phyloP scores from a whole-genome alignment of 2,329 filamentous ascomycete species.

The Tolypocladium endophyticum region DNA sequence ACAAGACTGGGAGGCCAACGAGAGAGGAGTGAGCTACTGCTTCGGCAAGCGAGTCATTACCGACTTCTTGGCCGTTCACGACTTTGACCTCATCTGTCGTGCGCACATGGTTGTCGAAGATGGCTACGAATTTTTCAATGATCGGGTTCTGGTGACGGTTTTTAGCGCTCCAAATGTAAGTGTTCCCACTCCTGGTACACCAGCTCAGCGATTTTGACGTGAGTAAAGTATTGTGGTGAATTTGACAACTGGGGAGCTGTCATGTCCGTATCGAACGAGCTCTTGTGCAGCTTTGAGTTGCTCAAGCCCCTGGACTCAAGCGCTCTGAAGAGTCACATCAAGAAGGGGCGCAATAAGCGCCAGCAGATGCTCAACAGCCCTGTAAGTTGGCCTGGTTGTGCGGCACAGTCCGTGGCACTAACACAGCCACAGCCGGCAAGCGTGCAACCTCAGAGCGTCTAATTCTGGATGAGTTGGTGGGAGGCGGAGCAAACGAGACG shows the following conservation, averaged over 20 bases:
- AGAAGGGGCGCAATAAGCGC: conserved; percentile 90
- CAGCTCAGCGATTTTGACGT: conserved; percentile 14
- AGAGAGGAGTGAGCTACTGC: conserved; percentile 93
- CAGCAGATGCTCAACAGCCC: conserved; percentile 95
- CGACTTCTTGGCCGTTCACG: conserved; percentile 86
- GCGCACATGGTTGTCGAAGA: conserved; percentile 99
- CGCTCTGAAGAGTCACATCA: conserved; percentile 95
- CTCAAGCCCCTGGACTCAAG: conserved; percentile 94
- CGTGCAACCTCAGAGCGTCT: conserved; percentile 47
- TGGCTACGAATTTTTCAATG: conserved; percentile 97
- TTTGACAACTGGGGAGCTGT: conserved; percentile 99
- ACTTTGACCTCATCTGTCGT: conserved; percentile 94
- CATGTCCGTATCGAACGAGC: conserved; percentile 90
- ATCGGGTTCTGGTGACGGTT: conserved; percentile 87
- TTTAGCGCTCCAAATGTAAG: conserved; percentile 95
- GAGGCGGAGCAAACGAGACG: background rate
- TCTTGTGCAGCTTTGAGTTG: conserved; percentile 94
- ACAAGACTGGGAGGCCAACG: conserved; percentile 94
- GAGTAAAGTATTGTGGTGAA: conserved; percentile 79
- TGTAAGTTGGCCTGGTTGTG: conserved; percentile 45
- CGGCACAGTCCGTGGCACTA: background rate
- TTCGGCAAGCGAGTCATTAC: conserved; percentile 98
- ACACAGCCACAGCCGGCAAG: conserved; percentile 34
- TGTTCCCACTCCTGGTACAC: conserved; percentile 9
- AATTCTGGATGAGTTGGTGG: conserved; percentile 3